phyloP scores from a whole-genome alignment of 371 early-diverging fungal species.

The Actinomucor elegans region DNA sequence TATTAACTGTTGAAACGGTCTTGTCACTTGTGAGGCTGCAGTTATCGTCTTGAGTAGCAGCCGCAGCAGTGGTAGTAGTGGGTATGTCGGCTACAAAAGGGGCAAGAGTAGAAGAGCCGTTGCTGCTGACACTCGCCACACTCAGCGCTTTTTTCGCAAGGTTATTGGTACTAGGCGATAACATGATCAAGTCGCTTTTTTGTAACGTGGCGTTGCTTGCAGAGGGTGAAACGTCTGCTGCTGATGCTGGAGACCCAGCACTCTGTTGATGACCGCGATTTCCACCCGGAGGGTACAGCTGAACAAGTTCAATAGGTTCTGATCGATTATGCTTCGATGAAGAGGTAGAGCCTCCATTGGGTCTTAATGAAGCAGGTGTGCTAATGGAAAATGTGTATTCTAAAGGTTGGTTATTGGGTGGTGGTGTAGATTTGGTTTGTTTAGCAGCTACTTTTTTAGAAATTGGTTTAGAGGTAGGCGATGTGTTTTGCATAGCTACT shows the following conservation, averaged over 20 bases:
- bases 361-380: constrained; percentile 36
- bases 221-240: background rate
- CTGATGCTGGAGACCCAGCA: no score
- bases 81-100: background rate
- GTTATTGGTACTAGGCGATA: background rate
- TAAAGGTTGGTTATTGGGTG: constrained; percentile 16
- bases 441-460: constrained; percentile 3
- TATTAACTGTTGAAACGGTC: background rate
- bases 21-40: constrained; percentile 10
- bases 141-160: background rate
- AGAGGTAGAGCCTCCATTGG: constrained; percentile 1
- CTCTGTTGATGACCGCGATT: background rate
- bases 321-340: constrained; percentile 3
- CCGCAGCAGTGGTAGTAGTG: background rate
- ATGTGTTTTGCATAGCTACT: background rate
- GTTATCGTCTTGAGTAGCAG: background rate
- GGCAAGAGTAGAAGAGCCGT: background rate
- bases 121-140: constrained; percentile 5
- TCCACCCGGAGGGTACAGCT: constrained; percentile 18
- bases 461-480: background rate
- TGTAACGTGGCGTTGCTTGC: background rate
- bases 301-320: constrained; percentile 22
- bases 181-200: background rate
- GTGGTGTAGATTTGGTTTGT: background rate
- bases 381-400: constrained; percentile 44